These are phyloP conservation scores for Boletus rubropictus DNA, from an alignment of 768 basidiomycete species.

Conservation along the genomic window DNA sequence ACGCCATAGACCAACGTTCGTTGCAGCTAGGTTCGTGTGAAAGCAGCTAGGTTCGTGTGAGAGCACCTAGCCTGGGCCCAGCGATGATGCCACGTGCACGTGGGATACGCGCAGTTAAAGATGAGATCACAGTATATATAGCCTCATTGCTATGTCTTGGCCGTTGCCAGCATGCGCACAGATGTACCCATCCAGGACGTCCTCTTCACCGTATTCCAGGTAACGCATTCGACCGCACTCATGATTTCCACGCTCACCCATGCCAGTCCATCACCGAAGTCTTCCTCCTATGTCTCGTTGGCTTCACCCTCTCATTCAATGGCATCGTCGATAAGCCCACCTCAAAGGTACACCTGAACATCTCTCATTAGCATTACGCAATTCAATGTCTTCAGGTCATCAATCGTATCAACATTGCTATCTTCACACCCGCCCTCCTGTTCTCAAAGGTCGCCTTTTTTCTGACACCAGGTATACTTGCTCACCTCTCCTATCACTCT, in stretches of 20 bases:
- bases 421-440: constrained; percentile 83
- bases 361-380: neutral
- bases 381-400: constrained; percentile 45
- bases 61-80: no score
- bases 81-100: neutral
- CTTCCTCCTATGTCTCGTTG: constrained; percentile 77
- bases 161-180: neutral
- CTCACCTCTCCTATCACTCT: neutral
- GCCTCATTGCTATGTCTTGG: neutral
- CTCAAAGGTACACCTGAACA: constrained; percentile 56
- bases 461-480: constrained; percentile 60
- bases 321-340: constrained; percentile 86
- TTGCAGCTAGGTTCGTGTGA: no score
- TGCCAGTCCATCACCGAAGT: constrained; percentile 81
- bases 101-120: neutral
- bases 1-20: no score
- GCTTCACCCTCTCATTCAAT: constrained; percentile 70
- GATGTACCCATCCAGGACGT: constrained; percentile 10
- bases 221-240: neutral
- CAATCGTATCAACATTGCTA: constrained; percentile 77
- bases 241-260: neutral
- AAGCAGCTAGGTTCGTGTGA: no score
- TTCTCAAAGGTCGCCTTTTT: constrained; percentile 97
- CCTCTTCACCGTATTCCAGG: constrained; percentile 30
- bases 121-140: neutral